Evolutionary conservation across 1,284 basidiomycete species (phyloP).

Genomic region (Malassezia brasiliensis): DNA sequence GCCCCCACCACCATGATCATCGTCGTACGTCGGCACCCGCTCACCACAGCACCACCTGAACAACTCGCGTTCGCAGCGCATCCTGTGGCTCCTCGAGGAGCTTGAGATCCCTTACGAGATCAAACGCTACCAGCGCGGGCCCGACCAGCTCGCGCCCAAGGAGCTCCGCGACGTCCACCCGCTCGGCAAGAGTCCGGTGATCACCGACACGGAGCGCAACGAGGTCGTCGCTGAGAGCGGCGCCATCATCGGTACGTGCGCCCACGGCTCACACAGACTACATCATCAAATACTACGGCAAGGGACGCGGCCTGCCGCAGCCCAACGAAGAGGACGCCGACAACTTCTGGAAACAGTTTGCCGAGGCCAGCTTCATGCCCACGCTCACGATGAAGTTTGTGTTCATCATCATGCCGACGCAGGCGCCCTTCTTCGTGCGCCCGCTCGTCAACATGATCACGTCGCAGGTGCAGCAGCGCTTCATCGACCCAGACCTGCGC

Average conservation of each 20-base stretch:
- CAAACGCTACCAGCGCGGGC: constrained; percentile 34
- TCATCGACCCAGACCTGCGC: constrained; percentile 36
- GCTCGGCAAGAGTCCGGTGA: constrained; percentile 42
- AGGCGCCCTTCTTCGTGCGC: constrained; percentile 41
- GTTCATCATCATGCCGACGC: constrained; percentile 31
- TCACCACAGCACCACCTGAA: constrained; percentile 35
- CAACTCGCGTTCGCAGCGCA: constrained; percentile 43
- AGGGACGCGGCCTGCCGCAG: constrained; percentile 27
- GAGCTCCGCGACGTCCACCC: constrained; percentile 36
- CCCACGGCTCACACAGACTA: constrained; percentile 21
- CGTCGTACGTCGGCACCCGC: constrained; percentile 12
- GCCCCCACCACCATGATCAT: constrained; percentile 24
- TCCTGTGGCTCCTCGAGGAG: constrained; percentile 47
- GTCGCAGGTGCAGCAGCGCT: constrained; percentile 20
- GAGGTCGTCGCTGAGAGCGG: constrained; percentile 42
- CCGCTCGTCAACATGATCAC: constrained; percentile 34
- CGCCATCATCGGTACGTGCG: constrained; percentile 31
- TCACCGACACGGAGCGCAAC: constrained; percentile 34
- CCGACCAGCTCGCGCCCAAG: constrained; percentile 30
- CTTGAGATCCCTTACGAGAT: constrained; percentile 40
- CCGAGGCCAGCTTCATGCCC: constrained; percentile 43
- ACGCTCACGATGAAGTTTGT: constrained; percentile 36
- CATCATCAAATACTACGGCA: constrained; percentile 41
- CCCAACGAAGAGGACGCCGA: constrained; percentile 31
- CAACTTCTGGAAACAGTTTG: constrained; percentile 39